Conservation (phyloP, 495 filamentous ascomycete species). For the Chaetomium cochliodes region DNA sequence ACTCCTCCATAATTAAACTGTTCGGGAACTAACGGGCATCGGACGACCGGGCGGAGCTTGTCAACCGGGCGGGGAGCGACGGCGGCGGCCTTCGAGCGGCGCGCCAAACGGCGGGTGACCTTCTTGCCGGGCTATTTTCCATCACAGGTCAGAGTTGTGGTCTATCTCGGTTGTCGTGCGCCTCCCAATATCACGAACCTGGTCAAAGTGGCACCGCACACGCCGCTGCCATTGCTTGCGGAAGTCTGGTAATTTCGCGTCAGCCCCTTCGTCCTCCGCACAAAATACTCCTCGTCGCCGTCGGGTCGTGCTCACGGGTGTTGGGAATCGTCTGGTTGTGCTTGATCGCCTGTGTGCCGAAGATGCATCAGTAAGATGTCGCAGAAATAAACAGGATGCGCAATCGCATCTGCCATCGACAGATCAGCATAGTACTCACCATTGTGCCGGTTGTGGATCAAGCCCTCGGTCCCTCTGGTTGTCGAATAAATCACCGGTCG, state of each 20-base stretch:
- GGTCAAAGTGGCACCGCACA: slow-evolving; percentile 97
- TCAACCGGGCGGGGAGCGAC: slow-evolving; percentile 96
- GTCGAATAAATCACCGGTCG: slow-evolving; percentile 38
- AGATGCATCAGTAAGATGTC: slow-evolving; percentile 26
- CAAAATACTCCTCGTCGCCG: slow-evolving; percentile 17
- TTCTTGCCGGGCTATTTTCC: slow-evolving; percentile 85
- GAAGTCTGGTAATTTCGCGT: slow-evolving; percentile 67
- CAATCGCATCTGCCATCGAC: slow-evolving; percentile 23
- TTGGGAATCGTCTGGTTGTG: slow-evolving; percentile 98
- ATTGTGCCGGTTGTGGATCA: slow-evolving; percentile 43
- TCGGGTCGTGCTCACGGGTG: slow-evolving; percentile 71
- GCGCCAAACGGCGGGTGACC: slow-evolving; percentile 82
- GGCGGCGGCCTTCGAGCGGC: slow-evolving; percentile 85
- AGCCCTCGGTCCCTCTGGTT: slow-evolving; percentile 38
- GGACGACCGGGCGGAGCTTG: slow-evolving; percentile 91
- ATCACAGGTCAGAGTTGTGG: slow-evolving; percentile 36
- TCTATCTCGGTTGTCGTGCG: slow-evolving; percentile 11
- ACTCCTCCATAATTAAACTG: not conserved
- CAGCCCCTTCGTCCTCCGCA: slow-evolving; percentile 22
- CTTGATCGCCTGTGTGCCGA: slow-evolving; percentile 74
- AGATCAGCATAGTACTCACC: slow-evolving; percentile 27
- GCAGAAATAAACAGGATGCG: not conserved
- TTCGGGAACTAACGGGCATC: slow-evolving; percentile 62
- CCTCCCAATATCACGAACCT: slow-evolving; percentile 61
- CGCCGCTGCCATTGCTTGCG: slow-evolving; percentile 99